These are phyloP conservation scores for Camellia japonica DNA, from an alignment of 148 eudicot genomes.

Conservation along the genomic window DNA sequence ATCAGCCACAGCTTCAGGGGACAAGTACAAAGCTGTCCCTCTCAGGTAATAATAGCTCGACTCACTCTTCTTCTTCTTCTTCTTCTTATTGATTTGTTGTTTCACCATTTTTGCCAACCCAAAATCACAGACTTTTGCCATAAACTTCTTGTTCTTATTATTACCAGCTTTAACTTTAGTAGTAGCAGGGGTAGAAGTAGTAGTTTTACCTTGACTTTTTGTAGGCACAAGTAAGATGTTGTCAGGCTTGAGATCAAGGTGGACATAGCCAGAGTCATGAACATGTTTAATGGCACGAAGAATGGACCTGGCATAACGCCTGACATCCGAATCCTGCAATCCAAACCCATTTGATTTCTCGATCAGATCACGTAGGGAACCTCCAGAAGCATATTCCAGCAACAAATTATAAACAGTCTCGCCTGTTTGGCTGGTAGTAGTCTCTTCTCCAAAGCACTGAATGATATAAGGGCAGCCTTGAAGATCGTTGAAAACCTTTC, in stretches of 20 bases:
- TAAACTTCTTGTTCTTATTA: slow-evolving; percentile 1
- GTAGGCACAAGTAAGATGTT: slow-evolving; percentile 31
- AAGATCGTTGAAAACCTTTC: slow-evolving; percentile 24
- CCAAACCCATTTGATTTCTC: slow-evolving; percentile 22
- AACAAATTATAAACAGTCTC: slow-evolving; percentile 33
- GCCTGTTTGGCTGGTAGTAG: slow-evolving; percentile 24
- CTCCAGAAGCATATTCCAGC: slow-evolving; percentile 45
- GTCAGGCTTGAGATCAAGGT: slow-evolving; percentile 45
- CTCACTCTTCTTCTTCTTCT: slow-evolving; percentile 22
- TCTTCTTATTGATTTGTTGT: not conserved
- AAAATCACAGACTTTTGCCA: slow-evolving; percentile 41
- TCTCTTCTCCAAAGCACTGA: slow-evolving; percentile 38
- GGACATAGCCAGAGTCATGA: slow-evolving; percentile 32
- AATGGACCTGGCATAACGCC: slow-evolving; percentile 26
- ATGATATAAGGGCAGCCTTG: slow-evolving; percentile 27
- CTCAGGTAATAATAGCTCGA: slow-evolving; percentile 13
- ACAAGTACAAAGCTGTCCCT: slow-evolving; percentile 36
- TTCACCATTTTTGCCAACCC: slow-evolving; percentile 38
- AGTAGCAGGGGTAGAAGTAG: no score
- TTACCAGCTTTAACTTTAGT: no score
- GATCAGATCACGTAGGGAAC: slow-evolving; percentile 33
- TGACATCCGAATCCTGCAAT: slow-evolving; percentile 31
- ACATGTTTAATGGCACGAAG: slow-evolving; percentile 33
- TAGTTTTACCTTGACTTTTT: no score
- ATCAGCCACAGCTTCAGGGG: slow-evolving; percentile 35